phyloP scores from a whole-genome alignment of 208 protist genomes.

The Polymyxa betae region DNA sequence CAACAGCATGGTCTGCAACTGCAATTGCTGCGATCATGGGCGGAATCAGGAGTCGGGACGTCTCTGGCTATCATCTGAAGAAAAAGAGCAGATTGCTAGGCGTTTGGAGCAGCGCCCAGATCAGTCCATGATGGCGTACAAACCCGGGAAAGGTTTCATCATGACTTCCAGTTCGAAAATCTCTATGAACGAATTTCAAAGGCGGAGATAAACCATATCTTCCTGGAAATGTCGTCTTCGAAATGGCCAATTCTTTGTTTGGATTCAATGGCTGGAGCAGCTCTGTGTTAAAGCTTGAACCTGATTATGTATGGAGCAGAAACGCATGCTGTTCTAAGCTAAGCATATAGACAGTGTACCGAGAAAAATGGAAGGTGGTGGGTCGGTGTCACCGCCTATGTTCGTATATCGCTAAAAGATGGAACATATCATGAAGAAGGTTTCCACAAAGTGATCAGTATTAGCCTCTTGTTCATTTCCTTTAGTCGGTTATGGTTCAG shows the following conservation, averaged over 20 bases:
- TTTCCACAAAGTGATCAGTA: background rate
- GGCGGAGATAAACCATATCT: background rate
- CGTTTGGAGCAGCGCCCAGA: background rate
- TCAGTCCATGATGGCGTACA: background rate
- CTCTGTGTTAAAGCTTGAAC: background rate
- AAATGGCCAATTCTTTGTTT: background rate
- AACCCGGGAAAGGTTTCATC: background rate
- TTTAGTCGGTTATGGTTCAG: background rate
- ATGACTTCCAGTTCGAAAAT: background rate
- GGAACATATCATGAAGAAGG: background rate
- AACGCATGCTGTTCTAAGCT: background rate
- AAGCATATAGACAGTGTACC: background rate
- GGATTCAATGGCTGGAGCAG: background rate
- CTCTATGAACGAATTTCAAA: background rate
- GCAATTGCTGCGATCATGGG: no score
- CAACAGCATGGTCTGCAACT: no score
- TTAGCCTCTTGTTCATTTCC: background rate
- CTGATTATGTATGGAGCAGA: background rate
- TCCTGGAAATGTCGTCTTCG: background rate
- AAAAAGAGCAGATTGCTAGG: background rate
- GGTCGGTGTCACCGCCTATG: background rate
- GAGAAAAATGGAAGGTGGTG: background rate
- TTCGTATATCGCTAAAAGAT: background rate
- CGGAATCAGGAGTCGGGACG: no score
- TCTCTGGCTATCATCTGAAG: no score